These are phyloP conservation scores for Coniochaeta sp. DNA, from an alignment of 2,329 filamentous ascomycete species.

Conservation along the genomic window DNA sequence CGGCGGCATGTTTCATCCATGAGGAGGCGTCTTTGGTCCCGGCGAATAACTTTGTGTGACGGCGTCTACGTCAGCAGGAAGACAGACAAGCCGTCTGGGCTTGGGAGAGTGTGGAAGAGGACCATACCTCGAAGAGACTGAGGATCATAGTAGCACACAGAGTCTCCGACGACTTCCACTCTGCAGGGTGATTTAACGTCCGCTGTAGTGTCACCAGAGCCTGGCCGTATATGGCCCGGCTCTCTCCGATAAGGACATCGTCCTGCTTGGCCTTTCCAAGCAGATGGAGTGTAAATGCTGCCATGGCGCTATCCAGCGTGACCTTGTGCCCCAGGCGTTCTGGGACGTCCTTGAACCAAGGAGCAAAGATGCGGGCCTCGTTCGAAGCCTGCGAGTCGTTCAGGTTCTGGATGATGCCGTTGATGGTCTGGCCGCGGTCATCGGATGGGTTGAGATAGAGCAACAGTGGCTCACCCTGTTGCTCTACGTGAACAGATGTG, in stretches of 20 bases:
- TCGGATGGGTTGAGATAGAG: not conserved
- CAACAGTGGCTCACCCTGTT: not conserved
- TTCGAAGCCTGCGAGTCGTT: conserved; percentile 4
- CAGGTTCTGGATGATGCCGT: conserved; percentile 20
- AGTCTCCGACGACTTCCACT: conserved; percentile 33
- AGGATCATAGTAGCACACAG: conserved; percentile 32
- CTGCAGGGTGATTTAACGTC: conserved; percentile 26
- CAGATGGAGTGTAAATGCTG: conserved; percentile 28
- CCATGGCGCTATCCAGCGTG: conserved; percentile 30
- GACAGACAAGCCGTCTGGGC: not conserved
- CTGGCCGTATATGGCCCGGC: conserved; percentile 29
- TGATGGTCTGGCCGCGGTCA: conserved; percentile 22
- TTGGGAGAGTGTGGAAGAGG: not conserved
- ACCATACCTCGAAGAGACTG: conserved; percentile 29
- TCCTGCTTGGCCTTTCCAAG: conserved; percentile 26
- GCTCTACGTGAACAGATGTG: not conserved
- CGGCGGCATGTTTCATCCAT: conserved; percentile 32
- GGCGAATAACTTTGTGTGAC: conserved; percentile 28
- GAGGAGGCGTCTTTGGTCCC: conserved; percentile 27
- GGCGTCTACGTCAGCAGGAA: not conserved
- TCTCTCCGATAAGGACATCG: conserved; percentile 22
- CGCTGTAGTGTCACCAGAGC: conserved; percentile 27
- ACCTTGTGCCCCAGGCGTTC: conserved; percentile 25
- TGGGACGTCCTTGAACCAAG: conserved; percentile 18
- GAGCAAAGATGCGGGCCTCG: conserved; percentile 9